These are phyloP conservation scores for Dactylella cylindrospora DNA, from an alignment of 2,329 filamentous ascomycete species.

Conservation along the genomic window DNA sequence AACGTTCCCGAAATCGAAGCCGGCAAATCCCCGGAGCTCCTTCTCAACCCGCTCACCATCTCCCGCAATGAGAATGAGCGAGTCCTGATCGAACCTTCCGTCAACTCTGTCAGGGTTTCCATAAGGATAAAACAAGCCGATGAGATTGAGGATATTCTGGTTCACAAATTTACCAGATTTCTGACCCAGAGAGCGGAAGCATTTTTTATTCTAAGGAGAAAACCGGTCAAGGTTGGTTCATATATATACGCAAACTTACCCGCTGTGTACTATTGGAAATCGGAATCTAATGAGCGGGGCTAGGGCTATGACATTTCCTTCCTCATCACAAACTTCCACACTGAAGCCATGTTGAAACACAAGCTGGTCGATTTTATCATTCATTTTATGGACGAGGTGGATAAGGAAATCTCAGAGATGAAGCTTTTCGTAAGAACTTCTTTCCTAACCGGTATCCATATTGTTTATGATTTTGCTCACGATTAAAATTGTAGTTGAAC, in stretches of 20 bases:
- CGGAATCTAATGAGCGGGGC: neutral
- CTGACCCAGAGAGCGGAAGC: slow-evolving; percentile 93
- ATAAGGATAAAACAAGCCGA: slow-evolving; percentile 99
- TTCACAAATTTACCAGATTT: slow-evolving; percentile 98
- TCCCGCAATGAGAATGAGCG: slow-evolving; percentile 96
- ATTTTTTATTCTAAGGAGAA: slow-evolving; percentile 93
- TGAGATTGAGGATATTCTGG: slow-evolving; percentile 95
- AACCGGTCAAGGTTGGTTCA: slow-evolving; percentile 78
- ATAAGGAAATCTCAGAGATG: slow-evolving; percentile 99
- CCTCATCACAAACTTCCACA: slow-evolving; percentile 97
- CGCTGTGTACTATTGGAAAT: neutral
- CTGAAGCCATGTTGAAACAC: slow-evolving; percentile 97
- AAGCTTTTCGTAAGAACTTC: slow-evolving; percentile 86
- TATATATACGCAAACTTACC: neutral
- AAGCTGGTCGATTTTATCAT: slow-evolving; percentile 99
- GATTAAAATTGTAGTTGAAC: slow-evolving; percentile 67
- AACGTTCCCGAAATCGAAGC: slow-evolving; percentile 98
- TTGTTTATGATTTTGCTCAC: slow-evolving; percentile 43
- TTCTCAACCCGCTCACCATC: slow-evolving; percentile 86
- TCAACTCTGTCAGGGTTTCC: slow-evolving; percentile 95
- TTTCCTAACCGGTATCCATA: neutral
- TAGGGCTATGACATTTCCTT: slow-evolving; percentile 98
- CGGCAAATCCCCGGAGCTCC: slow-evolving; percentile 84
- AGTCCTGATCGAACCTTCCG: slow-evolving; percentile 90
- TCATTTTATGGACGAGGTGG: slow-evolving; percentile 99